phyloP scores from a whole-genome alignment of 306 rosid genomes.

The Parietaria judaica region DNA sequence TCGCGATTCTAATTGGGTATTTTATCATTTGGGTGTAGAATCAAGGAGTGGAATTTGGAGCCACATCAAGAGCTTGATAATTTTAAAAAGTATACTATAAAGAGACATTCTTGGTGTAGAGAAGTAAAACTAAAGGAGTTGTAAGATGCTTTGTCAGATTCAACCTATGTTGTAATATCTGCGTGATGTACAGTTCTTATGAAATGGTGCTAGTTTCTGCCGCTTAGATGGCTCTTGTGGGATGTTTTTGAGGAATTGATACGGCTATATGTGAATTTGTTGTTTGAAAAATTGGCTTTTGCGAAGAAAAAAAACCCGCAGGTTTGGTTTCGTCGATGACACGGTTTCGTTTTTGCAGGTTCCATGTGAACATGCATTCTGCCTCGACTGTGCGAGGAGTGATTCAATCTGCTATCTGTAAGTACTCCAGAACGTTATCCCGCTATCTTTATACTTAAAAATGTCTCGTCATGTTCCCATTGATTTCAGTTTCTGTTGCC shows the following conservation, averaged over 20 bases:
- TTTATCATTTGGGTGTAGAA: too few species aligned
- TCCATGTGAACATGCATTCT: constrained; percentile 97
- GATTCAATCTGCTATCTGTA: constrained; percentile 92
- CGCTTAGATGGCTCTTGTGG: neutral
- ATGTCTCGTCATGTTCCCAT: too few species aligned
- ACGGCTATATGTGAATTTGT: neutral
- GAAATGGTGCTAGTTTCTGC: neutral
- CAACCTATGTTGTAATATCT: neutral
- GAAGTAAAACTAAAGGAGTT: neutral
- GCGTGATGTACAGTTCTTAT: constrained; percentile 1
- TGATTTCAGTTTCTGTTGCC: too few species aligned
- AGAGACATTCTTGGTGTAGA: neutral
- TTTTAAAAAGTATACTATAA: too few species aligned
- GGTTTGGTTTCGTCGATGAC: constrained; percentile 10
- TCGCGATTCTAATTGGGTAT: too few species aligned
- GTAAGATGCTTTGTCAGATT: neutral
- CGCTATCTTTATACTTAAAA: neutral
- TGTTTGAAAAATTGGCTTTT: neutral
- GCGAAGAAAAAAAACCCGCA: too few species aligned
- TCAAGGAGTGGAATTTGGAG: too few species aligned
- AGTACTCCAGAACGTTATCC: constrained; percentile 18
- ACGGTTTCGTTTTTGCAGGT: constrained; percentile 55
- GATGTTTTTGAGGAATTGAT: neutral
- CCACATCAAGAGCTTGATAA: too few species aligned
- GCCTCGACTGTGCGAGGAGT: constrained; percentile 96